Evolutionary conservation across 768 basidiomycete genomes (phyloP).

Genomic region (Phylloporus sp.): DNA sequence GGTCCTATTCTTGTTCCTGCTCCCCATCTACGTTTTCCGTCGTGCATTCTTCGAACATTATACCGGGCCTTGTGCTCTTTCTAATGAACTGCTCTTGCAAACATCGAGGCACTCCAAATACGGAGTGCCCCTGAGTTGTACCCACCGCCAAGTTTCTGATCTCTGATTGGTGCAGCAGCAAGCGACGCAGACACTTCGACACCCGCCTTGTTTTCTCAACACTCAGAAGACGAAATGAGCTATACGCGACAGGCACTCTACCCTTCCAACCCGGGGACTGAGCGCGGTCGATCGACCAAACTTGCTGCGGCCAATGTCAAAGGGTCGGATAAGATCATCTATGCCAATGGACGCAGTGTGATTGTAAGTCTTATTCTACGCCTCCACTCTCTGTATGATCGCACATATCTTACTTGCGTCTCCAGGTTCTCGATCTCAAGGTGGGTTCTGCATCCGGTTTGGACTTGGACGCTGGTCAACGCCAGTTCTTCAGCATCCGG

Average conservation of each 20-base stretch:
- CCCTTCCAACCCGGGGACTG: conserved; percentile 67
- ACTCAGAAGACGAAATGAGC: conserved; percentile 37
- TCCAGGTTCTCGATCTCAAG: conserved; percentile 78
- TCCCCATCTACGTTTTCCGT: conserved; percentile 12
- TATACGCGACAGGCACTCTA: conserved; percentile 50
- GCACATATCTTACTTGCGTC: background rate
- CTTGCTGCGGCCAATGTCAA: conserved; percentile 57
- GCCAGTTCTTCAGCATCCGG: conserved; percentile 51
- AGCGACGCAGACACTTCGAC: background rate
- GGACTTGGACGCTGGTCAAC: background rate
- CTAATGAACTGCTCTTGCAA: conserved; percentile 1
- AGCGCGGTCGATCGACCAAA: conserved; percentile 67
- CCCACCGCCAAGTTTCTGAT: conserved; percentile 9
- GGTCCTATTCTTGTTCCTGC: conserved; percentile 4
- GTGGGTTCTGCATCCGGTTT: conserved; percentile 38
- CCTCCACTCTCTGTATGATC: background rate
- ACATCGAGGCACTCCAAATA: conserved; percentile 1
- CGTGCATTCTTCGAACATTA: background rate
- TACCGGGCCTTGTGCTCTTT: background rate
- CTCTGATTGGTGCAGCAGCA: conserved; percentile 1
- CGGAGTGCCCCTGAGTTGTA: conserved; percentile 18
- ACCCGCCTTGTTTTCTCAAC: background rate
- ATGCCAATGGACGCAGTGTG: conserved; percentile 79
- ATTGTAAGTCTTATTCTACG: conserved; percentile 56
- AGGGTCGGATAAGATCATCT: conserved; percentile 67